These are phyloP conservation scores for Pichia manshurica DNA, from an alignment of 805 yeast species.

Conservation along the genomic window DNA sequence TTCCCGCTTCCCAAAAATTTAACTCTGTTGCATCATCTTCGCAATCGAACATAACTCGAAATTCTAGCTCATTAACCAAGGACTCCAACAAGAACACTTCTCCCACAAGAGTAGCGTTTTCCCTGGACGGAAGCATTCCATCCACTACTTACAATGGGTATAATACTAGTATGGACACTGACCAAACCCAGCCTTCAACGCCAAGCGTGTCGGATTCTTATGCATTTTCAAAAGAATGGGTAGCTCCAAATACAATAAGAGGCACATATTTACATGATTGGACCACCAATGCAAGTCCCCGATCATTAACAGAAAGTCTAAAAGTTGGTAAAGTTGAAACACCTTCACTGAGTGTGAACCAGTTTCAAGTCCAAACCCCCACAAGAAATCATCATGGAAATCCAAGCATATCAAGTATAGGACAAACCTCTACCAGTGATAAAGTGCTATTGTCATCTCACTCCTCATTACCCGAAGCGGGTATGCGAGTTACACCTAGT, in stretches of 20 bases:
- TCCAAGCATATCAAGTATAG: neutral
- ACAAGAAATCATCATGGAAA: neutral
- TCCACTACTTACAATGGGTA: neutral
- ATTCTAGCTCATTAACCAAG: neutral
- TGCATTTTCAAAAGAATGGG: slow-evolving; percentile 2
- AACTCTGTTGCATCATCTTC: slow-evolving; percentile 1
- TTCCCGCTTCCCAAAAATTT: neutral
- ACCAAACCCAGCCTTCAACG: neutral
- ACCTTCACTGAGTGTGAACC: neutral
- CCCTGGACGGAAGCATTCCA: neutral
- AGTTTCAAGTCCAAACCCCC: neutral
- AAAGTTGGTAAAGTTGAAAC: slow-evolving; percentile 8
- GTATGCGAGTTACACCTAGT: neutral
- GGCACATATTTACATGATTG: slow-evolving; percentile 31
- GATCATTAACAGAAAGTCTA: slow-evolving; percentile 7
- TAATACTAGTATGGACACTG: neutral
- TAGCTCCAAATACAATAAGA: slow-evolving; percentile 20
- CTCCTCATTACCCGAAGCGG: neutral
- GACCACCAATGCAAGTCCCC: slow-evolving; percentile 13
- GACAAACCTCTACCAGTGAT: neutral
- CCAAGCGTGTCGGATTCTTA: neutral
- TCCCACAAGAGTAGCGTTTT: neutral
- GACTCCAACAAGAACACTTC: neutral
- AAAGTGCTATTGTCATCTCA: neutral
- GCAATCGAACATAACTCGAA: neutral